A percentile compares a stretch with the other conserved stretches of the same genome.
Evolutionary conservation across 2,329 filamentous ascomycete genomes (phyloP).

Genomic region (Chaetomium sp.): DNA sequence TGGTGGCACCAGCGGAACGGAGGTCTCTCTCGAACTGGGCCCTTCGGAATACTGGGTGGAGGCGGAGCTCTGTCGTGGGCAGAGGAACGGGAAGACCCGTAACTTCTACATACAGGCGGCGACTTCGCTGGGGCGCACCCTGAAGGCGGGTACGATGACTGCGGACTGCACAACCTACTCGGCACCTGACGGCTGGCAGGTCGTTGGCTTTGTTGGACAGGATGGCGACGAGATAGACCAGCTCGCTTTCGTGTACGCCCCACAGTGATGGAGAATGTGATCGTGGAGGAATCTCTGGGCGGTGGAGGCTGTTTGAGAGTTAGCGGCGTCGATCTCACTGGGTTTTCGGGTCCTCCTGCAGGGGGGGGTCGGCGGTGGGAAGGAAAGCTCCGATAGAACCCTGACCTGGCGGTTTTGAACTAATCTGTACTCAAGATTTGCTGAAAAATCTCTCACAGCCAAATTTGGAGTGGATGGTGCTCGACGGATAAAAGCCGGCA

Average conservation of each 20-base stretch:
- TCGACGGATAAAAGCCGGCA: neutral
- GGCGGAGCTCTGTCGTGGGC: conserved; percentile 54
- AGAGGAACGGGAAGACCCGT: conserved; percentile 50
- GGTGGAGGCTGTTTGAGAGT: conserved; percentile 8
- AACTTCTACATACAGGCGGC: conserved; percentile 59
- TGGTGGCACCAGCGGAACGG: conserved; percentile 55
- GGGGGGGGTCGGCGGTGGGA: neutral
- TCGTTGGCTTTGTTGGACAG: conserved; percentile 57
- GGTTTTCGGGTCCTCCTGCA: neutral
- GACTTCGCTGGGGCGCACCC: conserved; percentile 51
- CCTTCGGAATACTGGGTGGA: conserved; percentile 51
- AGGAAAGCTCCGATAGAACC: neutral
- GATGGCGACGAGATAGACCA: conserved; percentile 59
- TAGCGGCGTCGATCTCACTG: conserved; percentile 14
- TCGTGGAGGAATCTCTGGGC: neutral
- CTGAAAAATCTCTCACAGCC: neutral
- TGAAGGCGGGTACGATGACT: conserved; percentile 50
- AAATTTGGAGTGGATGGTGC: neutral
- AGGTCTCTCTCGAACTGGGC: conserved; percentile 47
- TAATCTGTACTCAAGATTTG: too few relatives aligned
- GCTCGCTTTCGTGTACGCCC: conserved; percentile 52
- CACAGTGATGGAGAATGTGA: conserved; percentile 37
- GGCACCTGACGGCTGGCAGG: conserved; percentile 53
- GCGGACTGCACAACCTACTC: conserved; percentile 49
- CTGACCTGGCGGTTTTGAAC: neutral